These are phyloP conservation scores for button mushroom (Agaricus bisporus) DNA, from an alignment of 768 basidiomycete species.

Conservation along the genomic window DNA sequence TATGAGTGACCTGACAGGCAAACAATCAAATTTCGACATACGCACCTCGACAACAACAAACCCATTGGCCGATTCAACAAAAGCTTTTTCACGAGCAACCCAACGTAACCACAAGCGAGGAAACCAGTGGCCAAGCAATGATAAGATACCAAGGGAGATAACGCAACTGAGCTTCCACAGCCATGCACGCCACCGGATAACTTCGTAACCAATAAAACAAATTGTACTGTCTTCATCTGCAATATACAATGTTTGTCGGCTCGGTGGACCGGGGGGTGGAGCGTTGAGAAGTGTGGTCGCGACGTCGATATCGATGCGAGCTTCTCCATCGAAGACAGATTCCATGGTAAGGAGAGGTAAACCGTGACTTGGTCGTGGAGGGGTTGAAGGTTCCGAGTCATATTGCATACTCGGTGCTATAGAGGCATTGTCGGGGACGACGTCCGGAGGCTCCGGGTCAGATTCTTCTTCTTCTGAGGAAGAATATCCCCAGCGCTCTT, in stretches of 20 bases:
- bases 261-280: slow-evolving; percentile 79
- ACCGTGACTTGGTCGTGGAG: slow-evolving; percentile 35
- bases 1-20: slow-evolving; percentile 13
- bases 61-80: slow-evolving; percentile 61
- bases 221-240: slow-evolving; percentile 87
- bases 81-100: slow-evolving; percentile 79
- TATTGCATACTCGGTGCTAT: slow-evolving; percentile 61
- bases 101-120: slow-evolving; percentile 88
- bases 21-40: slow-evolving; percentile 6
- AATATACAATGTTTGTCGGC: slow-evolving; percentile 80
- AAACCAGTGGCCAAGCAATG: slow-evolving; percentile 88
- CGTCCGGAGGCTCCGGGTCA: slow-evolving; percentile 32
- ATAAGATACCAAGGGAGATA: slow-evolving; percentile 64
- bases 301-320: slow-evolving; percentile 75
- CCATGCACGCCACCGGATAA: slow-evolving; percentile 51
- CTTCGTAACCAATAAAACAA: slow-evolving; percentile 82
- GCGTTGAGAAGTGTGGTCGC: slow-evolving; percentile 55
- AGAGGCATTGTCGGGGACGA: slow-evolving; percentile 35
- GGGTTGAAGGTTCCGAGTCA: slow-evolving; percentile 66
- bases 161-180: slow-evolving; percentile 71
- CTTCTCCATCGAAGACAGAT: slow-evolving; percentile 78
- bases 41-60: slow-evolving; percentile 89
- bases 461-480: slow-evolving; percentile 69
- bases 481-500: slow-evolving; percentile 91
- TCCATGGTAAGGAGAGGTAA: slow-evolving; percentile 70